Evolutionary conservation across 768 basidiomycete species (phyloP).

Genomic region (Tulasnella sp.): DNA sequence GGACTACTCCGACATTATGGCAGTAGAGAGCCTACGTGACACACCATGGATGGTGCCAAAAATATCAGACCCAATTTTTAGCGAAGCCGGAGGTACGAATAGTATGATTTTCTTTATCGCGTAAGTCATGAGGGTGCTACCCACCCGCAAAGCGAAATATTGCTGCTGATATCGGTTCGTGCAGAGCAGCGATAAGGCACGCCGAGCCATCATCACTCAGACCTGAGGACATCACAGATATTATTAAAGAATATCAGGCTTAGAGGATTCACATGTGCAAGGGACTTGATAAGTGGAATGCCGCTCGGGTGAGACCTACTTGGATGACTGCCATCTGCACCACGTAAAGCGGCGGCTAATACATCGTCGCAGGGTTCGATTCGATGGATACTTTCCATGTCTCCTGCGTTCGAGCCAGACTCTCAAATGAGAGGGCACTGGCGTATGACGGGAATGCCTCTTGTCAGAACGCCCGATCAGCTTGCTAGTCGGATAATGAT

Average conservation of each 20-base stretch:
- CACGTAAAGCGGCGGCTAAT: not conserved
- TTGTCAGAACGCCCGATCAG: not conserved
- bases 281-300: not conserved
- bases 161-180: not conserved
- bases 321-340: not conserved
- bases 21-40: not conserved
- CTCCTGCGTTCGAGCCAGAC: not conserved
- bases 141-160: not conserved
- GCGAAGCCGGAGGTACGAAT: not conserved
- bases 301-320: not conserved
- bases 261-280: slow-evolving; percentile 1
- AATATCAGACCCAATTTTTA: not conserved
- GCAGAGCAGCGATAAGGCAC: not conserved
- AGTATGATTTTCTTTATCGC: not conserved
- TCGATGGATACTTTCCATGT: not conserved
- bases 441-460: not conserved
- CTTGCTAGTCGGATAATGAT: not conserved
- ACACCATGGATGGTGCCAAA: not conserved
- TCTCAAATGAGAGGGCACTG: not conserved
- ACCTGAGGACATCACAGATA: not conserved
- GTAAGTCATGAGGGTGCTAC: not conserved
- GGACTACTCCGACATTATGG: not conserved
- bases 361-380: not conserved
- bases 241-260: not conserved
- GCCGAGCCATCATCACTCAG: not conserved